Evolutionary conservation across 2,329 filamentous ascomycete species (phyloP), one percentile per base, ranked within the genome.

Genomic region (Acrocalymma vagum): DNA sequence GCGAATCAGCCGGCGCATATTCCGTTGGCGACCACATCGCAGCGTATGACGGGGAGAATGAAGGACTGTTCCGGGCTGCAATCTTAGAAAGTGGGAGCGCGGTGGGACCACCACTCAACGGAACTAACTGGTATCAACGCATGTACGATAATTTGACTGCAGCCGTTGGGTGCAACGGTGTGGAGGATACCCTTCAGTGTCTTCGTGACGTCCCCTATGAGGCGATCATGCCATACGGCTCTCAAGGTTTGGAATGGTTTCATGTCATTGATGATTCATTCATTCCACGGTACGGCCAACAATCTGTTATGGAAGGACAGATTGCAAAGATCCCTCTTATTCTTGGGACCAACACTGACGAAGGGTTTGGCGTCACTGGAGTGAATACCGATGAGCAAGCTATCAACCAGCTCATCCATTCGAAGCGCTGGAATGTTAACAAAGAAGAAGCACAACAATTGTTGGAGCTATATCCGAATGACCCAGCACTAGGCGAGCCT

Each of bases 281-380:
- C 14, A 39, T 67, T 13, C 44, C 55, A 1, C 48, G 49, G 4
- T 53, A 47, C n/a, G 58, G 59, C 1, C 78, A 77, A 43, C 29
- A 56, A 27, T 58, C 60, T 2, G 41, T 63, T 11, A 29, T 15
- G 0, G 18, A 73, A 3, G 82, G 82, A 33, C 75, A 75, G 7
- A 86, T 88, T 48, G 78, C 85, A 37, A 77, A 81, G 30, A 79
- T 87, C 0, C 82, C 84, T 0, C 74, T 87, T 20, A 72, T 88
- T 2, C 69, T 80, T 16, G 85, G 86, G 2, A 78, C 77, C 13
- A 87, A 86, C 58, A 79, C 78, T 1, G 85, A 88, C 51, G 85
- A 89, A 60, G 85, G 83, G 0, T 80, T 79, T 2, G 71, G 72
- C 2, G 85, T 85, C 44, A 77, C 44, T 11, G 71, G 73, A 1